phyloP scores from a whole-genome alignment of 352 stramenopile species.

The Globisporangium yorkense region DNA sequence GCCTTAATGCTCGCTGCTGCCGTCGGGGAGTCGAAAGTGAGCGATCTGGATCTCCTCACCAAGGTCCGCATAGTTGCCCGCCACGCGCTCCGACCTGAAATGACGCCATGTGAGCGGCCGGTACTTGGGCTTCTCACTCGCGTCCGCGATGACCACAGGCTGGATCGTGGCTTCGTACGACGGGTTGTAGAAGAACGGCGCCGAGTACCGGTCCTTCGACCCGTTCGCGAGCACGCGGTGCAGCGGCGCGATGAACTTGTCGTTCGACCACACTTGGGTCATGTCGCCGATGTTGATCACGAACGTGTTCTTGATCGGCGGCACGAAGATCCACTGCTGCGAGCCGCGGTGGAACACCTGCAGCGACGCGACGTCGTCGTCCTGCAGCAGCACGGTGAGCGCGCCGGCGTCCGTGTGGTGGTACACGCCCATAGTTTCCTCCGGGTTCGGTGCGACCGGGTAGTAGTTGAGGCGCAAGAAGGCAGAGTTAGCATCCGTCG shows the following conservation, averaged over 20 bases:
- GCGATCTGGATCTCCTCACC: constrained; percentile 90
- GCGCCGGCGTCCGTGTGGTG: constrained; percentile 45
- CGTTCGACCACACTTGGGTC: constrained; percentile 48
- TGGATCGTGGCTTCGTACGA: constrained; percentile 56
- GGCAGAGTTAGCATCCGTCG: no score
- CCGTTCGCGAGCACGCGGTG: constrained; percentile 35
- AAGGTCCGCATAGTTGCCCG: constrained; percentile 88
- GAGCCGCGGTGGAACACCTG: constrained; percentile 34
- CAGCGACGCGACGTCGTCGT: constrained; percentile 36
- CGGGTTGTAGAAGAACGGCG: constrained; percentile 46
- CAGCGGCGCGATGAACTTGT: constrained; percentile 34
- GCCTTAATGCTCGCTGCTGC: no score
- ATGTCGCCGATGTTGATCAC: constrained; percentile 64
- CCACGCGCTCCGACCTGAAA: constrained; percentile 82
- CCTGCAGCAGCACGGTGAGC: constrained; percentile 44
- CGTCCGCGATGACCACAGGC: constrained; percentile 45
- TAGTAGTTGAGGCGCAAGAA: constrained; percentile 95
- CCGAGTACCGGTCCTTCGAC: constrained; percentile 26
- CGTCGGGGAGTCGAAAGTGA: constrained; percentile 36
- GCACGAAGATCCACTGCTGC: constrained; percentile 31
- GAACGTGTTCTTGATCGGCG: constrained; percentile 29
- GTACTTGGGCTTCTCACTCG: constrained; percentile 45
- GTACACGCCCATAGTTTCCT: constrained; percentile 26
- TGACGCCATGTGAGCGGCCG: constrained; percentile 80
- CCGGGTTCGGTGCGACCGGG: constrained; percentile 30